These are phyloP conservation scores for Lithospermum erythrorhizon DNA, from an alignment of 257 asterid species.

Conservation along the genomic window DNA sequence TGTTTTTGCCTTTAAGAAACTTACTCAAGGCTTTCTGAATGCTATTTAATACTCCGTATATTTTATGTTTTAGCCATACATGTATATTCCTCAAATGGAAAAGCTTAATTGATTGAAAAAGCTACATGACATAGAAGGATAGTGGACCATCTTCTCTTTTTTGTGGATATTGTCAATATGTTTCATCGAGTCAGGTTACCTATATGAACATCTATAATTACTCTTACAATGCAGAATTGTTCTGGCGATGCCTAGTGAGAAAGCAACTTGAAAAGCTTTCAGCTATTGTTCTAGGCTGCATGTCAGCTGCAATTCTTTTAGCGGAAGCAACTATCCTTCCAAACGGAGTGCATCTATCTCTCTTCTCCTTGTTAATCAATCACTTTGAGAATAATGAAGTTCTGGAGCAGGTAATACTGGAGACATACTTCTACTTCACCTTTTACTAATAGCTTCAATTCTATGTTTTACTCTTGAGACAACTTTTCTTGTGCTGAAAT, in stretches of 20 bases:
- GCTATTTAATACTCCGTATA: too few relatives aligned
- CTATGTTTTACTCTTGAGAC: too few relatives aligned
- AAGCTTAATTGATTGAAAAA: background rate
- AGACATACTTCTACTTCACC: background rate
- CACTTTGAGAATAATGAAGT: slow-evolving; percentile 33
- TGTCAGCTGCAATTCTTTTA: slow-evolving; percentile 62
- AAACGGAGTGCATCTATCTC: slow-evolving; percentile 57
- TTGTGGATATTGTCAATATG: background rate
- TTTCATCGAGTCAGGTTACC: background rate
- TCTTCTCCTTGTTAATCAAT: slow-evolving; percentile 59
- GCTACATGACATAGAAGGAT: background rate
- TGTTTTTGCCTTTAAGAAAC: background rate
- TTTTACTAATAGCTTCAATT: background rate
- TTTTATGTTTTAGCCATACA: too few relatives aligned
- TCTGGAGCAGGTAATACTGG: slow-evolving; percentile 53
- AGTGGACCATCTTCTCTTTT: background rate
- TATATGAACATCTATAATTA: background rate
- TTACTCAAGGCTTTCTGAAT: background rate
- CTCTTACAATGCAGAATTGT: slow-evolving; percentile 29
- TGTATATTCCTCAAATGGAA: background rate
- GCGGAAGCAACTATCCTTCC: slow-evolving; percentile 83
- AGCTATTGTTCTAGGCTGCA: slow-evolving; percentile 58
- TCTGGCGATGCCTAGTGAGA: slow-evolving; percentile 59
- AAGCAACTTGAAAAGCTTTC: slow-evolving; percentile 49
- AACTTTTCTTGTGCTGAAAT: too few relatives aligned